These are phyloP conservation scores for Helenozyma baotianmanensis DNA, from an alignment of 805 yeast genomes.

Conservation along the genomic window DNA sequence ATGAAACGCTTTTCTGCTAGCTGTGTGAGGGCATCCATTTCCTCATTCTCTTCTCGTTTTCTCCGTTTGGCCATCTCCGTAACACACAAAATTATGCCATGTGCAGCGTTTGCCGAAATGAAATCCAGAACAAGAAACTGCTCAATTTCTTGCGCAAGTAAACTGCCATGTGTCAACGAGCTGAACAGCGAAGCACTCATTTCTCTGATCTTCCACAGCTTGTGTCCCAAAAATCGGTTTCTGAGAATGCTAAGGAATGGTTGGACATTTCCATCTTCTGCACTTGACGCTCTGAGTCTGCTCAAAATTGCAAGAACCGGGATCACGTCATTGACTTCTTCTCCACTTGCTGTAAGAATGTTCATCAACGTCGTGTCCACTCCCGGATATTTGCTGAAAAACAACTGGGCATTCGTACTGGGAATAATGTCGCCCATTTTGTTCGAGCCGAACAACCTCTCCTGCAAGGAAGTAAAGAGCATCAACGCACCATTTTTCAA, in stretches of 20 bases:
- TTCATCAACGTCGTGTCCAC: slow-evolving; percentile 47
- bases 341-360: slow-evolving; percentile 36
- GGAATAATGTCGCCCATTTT: slow-evolving; percentile 31
- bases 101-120: no score
- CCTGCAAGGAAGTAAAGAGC: slow-evolving; percentile 83
- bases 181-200: slow-evolving; percentile 73
- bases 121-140: slow-evolving; percentile 21
- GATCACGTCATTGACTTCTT: slow-evolving; percentile 52
- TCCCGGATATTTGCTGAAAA: slow-evolving; percentile 62
- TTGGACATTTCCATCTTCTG: slow-evolving; percentile 42
- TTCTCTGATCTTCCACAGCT: slow-evolving; percentile 81
- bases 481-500: slow-evolving; percentile 88
- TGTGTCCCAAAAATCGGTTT: slow-evolving; percentile 40
- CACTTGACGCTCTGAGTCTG: slow-evolving; percentile 60
- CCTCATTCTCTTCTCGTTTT: no score
- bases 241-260: slow-evolving; percentile 41
- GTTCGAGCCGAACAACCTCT: slow-evolving; percentile 68
- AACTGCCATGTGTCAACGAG: slow-evolving; percentile 31
- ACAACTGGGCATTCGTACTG: slow-evolving; percentile 53
- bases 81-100: no score
- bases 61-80: no score
- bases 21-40: no score
- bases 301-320: slow-evolving; percentile 71
- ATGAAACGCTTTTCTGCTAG: no score
- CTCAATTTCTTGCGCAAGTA: slow-evolving; percentile 16